These are phyloP conservation scores for Xylaria cubensis DNA, from an alignment of 495 filamentous ascomycete species.

Conservation along the genomic window DNA sequence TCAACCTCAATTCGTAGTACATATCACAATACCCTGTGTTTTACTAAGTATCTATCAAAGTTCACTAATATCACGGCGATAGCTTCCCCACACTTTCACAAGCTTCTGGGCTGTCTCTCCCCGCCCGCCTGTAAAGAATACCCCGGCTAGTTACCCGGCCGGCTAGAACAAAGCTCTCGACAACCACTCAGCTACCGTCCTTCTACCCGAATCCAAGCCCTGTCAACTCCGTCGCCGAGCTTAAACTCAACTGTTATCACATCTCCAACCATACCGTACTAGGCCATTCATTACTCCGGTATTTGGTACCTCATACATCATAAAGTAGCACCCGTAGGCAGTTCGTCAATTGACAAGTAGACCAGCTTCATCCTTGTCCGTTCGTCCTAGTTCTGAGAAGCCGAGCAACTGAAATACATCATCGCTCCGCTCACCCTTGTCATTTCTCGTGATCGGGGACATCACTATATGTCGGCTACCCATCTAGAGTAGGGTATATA, in stretches of 20 bases:
- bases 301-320: conserved; percentile 22
- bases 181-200: conserved; percentile 41
- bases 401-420: conserved; percentile 27
- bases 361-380: conserved; percentile 19
- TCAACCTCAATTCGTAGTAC: not conserved
- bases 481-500: conserved; percentile 22
- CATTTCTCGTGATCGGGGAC: conserved; percentile 8
- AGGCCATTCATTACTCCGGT: not conserved
- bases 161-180: conserved; percentile 36
- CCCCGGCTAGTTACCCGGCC: conserved; percentile 28
- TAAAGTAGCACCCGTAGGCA: not conserved
- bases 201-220: conserved; percentile 38
- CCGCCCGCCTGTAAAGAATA: conserved; percentile 13
- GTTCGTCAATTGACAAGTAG: not conserved
- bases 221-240: conserved; percentile 32
- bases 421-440: conserved; percentile 23
- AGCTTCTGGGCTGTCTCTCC: conserved; percentile 37
- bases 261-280: conserved; percentile 5
- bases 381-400: conserved; percentile 25
- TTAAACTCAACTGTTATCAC: conserved; percentile 28
- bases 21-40: not conserved
- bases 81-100: conserved; percentile 46
- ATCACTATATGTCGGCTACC: conserved; percentile 2
- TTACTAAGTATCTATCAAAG: not conserved
- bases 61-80: not conserved